Evolutionary conservation across 768 basidiomycete genomes (phyloP).

Genomic region (Asterophora lycoperdoides): DNA sequence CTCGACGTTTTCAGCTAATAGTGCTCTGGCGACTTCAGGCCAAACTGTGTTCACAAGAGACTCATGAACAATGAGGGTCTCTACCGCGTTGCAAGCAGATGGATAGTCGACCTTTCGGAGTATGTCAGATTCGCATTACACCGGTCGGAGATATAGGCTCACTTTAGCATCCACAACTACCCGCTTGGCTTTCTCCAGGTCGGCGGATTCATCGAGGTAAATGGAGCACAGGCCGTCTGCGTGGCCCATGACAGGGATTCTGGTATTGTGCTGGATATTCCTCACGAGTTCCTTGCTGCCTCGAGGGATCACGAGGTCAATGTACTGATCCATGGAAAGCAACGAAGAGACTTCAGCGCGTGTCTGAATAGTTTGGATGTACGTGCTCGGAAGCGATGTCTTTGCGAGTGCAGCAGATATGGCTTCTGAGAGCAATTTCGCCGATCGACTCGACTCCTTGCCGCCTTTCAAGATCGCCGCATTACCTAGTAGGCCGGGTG

Average conservation of each 20-base stretch:
- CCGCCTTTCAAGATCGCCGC: conserved; percentile 97
- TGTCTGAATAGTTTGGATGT: conserved; percentile 90
- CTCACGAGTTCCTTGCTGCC: conserved; percentile 89
- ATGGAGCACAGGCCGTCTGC: conserved; percentile 94
- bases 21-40: conserved; percentile 71
- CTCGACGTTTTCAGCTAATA: conserved; percentile 64
- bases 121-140: background rate
- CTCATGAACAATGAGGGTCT: conserved; percentile 85
- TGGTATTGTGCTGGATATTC: conserved; percentile 83
- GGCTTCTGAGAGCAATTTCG: conserved; percentile 68
- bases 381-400: conserved; percentile 70
- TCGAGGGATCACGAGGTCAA: conserved; percentile 95
- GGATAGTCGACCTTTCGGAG: conserved; percentile 80
- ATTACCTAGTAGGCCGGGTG: conserved; percentile 57
- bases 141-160: conserved; percentile 9
- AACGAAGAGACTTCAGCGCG: conserved; percentile 87
- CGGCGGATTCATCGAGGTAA: conserved; percentile 82
- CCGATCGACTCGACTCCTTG: conserved; percentile 86
- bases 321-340: conserved; percentile 83
- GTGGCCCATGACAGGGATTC: conserved; percentile 98
- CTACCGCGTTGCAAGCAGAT: conserved; percentile 91
- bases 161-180: conserved; percentile 92
- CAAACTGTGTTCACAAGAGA: conserved; percentile 69
- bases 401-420: conserved; percentile 74
- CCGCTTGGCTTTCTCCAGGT: conserved; percentile 72